Conservation (phyloP, 352 stramenopile species). For the Phytophthora vignae region DNA sequence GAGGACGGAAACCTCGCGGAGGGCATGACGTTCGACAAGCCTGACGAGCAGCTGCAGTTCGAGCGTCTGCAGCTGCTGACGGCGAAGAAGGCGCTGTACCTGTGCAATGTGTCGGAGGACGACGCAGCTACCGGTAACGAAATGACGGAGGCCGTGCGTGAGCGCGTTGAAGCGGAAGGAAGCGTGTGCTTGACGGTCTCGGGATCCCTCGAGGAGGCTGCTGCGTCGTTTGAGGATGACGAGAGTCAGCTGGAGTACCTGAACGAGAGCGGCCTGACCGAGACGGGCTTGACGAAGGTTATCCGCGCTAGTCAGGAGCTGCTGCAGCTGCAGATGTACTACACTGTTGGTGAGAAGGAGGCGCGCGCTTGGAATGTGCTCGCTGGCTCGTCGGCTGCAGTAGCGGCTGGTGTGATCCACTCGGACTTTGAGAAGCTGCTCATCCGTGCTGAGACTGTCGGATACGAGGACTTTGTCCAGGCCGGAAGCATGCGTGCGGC, state of each 20-base stretch:
- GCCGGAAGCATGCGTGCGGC: constrained; percentile 93
- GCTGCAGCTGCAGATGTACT: constrained; percentile 97
- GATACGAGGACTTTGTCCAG: constrained; percentile 96
- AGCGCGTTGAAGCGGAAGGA: constrained; percentile 73
- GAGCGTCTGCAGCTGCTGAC: constrained; percentile 88
- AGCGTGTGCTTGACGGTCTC: constrained; percentile 81
- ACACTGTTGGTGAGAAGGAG: constrained; percentile 92
- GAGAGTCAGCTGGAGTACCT: constrained; percentile 96
- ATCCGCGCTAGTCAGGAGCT: constrained; percentile 94
- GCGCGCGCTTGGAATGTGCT: constrained; percentile 86
- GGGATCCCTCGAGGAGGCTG: constrained; percentile 79
- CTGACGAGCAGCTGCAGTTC: constrained; percentile 89
- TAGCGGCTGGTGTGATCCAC: constrained; percentile 86
- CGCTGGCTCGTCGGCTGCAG: constrained; percentile 72
- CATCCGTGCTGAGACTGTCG: constrained; percentile 94
- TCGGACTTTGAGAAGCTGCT: constrained; percentile 90
- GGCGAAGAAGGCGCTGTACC: constrained; percentile 96
- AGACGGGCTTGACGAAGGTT: constrained; percentile 85
- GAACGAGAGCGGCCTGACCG: constrained; percentile 75
- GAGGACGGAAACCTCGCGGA: constrained; percentile 84
- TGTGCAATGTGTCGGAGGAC: constrained; percentile 97
- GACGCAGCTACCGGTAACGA: constrained; percentile 95
- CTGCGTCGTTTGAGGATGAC: constrained; percentile 86
- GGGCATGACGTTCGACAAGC: constrained; percentile 66
- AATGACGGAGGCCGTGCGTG: constrained; percentile 87